Percentiles rank a stretch among this genome's conserved stretches.
phyloP scores from a whole-genome alignment of 2,329 filamentous ascomycete species.

The Daldinia sp. region DNA sequence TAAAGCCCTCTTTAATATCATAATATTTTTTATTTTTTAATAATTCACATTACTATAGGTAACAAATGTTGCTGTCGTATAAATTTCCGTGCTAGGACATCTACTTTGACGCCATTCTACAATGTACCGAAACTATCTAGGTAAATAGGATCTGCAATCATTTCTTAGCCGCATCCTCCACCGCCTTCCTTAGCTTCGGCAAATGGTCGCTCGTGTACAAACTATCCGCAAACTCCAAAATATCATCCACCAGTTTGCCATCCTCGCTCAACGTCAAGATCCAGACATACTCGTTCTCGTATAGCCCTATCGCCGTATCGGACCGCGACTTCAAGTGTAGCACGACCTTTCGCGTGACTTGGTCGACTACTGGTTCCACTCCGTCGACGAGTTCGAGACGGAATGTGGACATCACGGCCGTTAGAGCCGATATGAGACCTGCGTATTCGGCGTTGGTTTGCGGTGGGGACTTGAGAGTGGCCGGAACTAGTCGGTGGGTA shows the following conservation, averaged over 20 bases:
- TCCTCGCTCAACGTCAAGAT: constrained; percentile 36
- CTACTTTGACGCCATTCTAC: too few species aligned
- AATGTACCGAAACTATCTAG: too few species aligned
- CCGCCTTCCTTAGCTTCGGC: constrained; percentile 9
- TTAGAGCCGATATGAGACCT: not conserved
- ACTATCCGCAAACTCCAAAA: constrained; percentile 39
- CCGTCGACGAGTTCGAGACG: constrained; percentile 13
- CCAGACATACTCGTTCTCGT: constrained; percentile 39
- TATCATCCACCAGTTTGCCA: constrained; percentile 32
- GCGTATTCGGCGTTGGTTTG: constrained; percentile 16
- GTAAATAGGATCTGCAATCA: not conserved
- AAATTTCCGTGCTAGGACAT: not conserved
- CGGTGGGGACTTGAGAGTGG: not conserved
- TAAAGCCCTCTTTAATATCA: too few species aligned
- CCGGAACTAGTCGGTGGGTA: constrained; percentile 11
- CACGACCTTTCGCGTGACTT: constrained; percentile 30
- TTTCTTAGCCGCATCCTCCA: constrained; percentile 10
- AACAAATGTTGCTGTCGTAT: too few species aligned
- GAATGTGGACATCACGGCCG: constrained; percentile 2
- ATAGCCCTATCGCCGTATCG: constrained; percentile 30
- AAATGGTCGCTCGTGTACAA: constrained; percentile 27
- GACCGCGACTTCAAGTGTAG: constrained; percentile 35
- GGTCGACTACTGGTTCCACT: constrained; percentile 32
- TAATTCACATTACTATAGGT: too few species aligned
- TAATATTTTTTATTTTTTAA: too few species aligned